Evolutionary conservation across 1,284 basidiomycete species (phyloP).

Genomic region (Cryptococcus sp.): DNA sequence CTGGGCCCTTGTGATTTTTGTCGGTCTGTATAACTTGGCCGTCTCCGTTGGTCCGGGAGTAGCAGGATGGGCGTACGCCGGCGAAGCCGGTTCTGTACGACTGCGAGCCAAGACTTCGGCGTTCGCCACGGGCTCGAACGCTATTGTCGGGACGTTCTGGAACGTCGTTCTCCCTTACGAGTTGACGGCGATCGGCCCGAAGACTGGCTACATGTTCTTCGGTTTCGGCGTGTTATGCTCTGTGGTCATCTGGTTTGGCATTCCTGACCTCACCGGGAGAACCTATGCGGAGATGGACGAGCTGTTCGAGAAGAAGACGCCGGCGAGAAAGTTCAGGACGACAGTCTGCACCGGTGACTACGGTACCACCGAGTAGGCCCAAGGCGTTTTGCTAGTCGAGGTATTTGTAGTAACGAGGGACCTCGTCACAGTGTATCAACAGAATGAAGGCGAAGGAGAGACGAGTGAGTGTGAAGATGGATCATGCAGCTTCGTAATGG

Average conservation of each 20-base stretch:
- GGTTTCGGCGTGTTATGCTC: conserved; percentile 13
- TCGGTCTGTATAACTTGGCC: conserved; percentile 17
- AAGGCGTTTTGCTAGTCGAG: no score
- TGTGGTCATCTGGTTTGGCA: conserved; percentile 17
- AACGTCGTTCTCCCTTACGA: conserved; percentile 21
- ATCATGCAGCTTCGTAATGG: no score
- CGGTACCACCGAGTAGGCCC: no score
- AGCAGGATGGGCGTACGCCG: conserved; percentile 23
- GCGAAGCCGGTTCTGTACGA: conserved; percentile 21
- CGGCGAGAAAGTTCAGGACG: not conserved
- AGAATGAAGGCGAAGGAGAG: no score
- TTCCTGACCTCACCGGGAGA: conserved; percentile 25
- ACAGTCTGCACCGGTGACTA: not conserved
- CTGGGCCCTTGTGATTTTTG: conserved; percentile 15
- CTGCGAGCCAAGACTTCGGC: conserved; percentile 25
- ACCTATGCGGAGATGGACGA: conserved; percentile 22
- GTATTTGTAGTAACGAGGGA: no score
- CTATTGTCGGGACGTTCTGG: conserved; percentile 21
- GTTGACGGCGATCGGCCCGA: conserved; percentile 8
- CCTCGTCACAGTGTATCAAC: no score
- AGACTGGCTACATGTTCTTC: conserved; percentile 18
- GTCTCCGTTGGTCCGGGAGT: conserved; percentile 23
- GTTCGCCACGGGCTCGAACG: conserved; percentile 20
- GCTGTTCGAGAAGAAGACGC: conserved; percentile 10
- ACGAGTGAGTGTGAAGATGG: no score